Evolutionary conservation across 345 rosid genomes (phyloP).

Genomic region (Angophora floribunda): DNA sequence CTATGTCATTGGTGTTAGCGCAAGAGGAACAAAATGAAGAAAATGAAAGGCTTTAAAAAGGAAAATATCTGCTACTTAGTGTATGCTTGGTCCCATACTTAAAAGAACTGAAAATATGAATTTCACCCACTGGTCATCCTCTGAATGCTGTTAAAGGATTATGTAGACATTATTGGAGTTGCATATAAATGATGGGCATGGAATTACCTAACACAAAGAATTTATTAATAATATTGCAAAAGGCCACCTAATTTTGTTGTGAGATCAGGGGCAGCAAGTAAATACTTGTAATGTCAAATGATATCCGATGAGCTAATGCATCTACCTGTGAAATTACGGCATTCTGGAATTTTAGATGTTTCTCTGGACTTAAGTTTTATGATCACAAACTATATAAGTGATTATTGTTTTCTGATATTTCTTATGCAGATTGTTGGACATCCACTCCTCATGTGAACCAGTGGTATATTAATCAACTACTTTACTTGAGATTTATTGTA

Average conservation of each 20-base stretch:
- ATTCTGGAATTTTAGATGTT: background rate
- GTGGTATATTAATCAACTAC: conserved; percentile 32
- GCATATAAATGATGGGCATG: background rate
- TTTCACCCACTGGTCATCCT: background rate
- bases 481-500: background rate
- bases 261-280: background rate
- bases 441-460: conserved; percentile 62
- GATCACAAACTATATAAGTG: background rate
- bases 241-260: background rate
- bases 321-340: background rate
- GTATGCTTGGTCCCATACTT: background rate
- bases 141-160: background rate
- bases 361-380: background rate
- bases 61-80: background rate
- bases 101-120: background rate
- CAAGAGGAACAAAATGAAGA: background rate
- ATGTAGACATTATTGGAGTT: background rate
- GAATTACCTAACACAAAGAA: background rate
- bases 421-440: conserved; percentile 76
- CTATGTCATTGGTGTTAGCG: background rate
- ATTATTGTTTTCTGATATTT: background rate
- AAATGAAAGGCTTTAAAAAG: background rate
- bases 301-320: background rate
- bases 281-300: background rate
- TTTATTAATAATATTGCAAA: background rate